Evolutionary conservation across 129 eudicot species (phyloP), one percentile per base, ranked within the genome.

Genomic region (Lonicera japonica): DNA sequence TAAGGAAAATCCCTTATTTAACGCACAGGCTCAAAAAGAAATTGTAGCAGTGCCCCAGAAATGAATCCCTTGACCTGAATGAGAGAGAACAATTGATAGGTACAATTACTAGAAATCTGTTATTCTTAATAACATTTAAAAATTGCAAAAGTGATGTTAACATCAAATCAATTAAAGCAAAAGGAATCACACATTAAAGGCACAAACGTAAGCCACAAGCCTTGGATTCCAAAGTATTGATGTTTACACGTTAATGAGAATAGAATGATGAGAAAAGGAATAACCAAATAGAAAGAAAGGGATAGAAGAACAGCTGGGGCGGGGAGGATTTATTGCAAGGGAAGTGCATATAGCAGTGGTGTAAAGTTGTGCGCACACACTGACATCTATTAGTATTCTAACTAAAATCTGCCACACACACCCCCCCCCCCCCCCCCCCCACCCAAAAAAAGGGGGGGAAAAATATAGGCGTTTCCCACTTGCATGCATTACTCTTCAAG

Each of bases 31-130:
- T 47, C 53, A n/a, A 50, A 17, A 1, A 0, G 3, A 17, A 50
- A 15, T n/a, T 50, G 20, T 17, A 1, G 21, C 21, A 16, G 2
- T 50, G 9, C 20, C 20, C 21, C 4, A 5, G 8, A n/a, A 50
- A 50, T 12, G 51, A 10, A 3, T 50, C 57, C 48, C 20, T 22
- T 20, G 51, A 70, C 65, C 69, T 76, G 11, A n/a, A 20, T 70
- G 29, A 10, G 38, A 22, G 50, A 59, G 14, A 61, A 25, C 19
- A 17, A 50, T 16, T 14, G 9, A 50, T 16, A n/a, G 20, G 9
- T 14, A 50, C 4, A 50, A 50, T 0, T 29, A 6, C 6, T 1
- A 29, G 36, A 29, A 29, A 29, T 29, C 2, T 29, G 36, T 6
- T 29, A 29, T 29, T 29, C 36, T 50, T 14, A 50, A 14, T 14